phyloP scores from a whole-genome alignment of 345 rosid genomes.

The Salix purpurea region DNA sequence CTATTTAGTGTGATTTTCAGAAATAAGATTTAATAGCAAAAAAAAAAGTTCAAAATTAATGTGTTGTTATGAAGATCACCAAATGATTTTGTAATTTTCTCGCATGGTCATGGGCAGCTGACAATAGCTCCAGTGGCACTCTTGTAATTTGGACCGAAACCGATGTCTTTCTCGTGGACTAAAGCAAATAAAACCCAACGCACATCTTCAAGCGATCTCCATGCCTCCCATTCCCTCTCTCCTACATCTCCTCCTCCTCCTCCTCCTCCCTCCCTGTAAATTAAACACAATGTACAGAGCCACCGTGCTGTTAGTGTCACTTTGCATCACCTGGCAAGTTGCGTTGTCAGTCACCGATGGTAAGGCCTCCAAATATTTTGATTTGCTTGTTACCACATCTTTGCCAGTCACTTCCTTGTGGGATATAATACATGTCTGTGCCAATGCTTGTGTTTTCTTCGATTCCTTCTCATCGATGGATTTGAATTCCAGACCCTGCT shows the following conservation, averaged over 20 bases:
- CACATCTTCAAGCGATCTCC: background rate
- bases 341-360: constrained; percentile 42
- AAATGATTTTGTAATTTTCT: background rate
- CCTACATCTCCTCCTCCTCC: background rate
- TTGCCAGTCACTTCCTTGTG: no score
- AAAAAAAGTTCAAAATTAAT: no score
- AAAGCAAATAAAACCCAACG: constrained; percentile 8
- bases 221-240: background rate
- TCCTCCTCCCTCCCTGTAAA: background rate
- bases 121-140: constrained; percentile 35
- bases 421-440: no score
- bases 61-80: background rate
- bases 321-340: constrained; percentile 29
- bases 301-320: constrained; percentile 29
- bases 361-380: constrained; percentile 13
- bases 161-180: constrained; percentile 22
- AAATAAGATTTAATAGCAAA: no score
- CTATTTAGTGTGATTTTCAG: no score
- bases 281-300: constrained; percentile 37
- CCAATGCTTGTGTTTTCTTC: background rate
- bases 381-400: background rate
- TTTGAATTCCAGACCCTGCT: no score
- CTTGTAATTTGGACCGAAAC: constrained; percentile 18
- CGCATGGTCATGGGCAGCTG: background rate
- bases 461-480: no score